A percentile compares a stretch with the other conserved stretches of the same genome.
Evolutionary conservation across 768 basidiomycete species (phyloP).

Genomic region (Podaxis rugospora): DNA sequence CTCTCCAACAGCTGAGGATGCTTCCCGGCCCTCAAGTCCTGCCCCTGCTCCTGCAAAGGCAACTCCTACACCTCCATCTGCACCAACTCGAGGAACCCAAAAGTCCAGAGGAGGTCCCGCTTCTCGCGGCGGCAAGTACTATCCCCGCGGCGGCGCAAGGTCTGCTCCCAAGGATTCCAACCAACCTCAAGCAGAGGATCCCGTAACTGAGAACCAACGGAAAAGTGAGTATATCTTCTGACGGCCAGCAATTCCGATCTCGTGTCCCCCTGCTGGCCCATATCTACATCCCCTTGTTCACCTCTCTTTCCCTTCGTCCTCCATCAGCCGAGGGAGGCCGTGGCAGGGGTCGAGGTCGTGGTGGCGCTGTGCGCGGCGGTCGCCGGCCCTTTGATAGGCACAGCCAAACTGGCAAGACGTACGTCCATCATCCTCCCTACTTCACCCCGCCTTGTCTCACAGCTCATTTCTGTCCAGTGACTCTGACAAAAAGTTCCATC

Average conservation of each 20-base stretch:
- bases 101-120: conserved; percentile 55
- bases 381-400: conserved; percentile 84
- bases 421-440: conserved; percentile 24
- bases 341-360: conserved; percentile 47
- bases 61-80: conserved; percentile 11
- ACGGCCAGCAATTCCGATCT: background rate
- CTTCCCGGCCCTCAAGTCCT: conserved; percentile 38
- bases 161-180: conserved; percentile 29
- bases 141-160: conserved; percentile 44
- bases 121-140: conserved; percentile 64
- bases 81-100: conserved; percentile 37
- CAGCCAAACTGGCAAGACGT: conserved; percentile 82
- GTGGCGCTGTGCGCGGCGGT: conserved; percentile 48
- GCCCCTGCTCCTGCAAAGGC: conserved; percentile 24
- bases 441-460: conserved; percentile 13
- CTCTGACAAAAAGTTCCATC: conserved; percentile 91
- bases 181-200: conserved; percentile 23
- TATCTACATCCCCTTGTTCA: conserved; percentile 4
- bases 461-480: conserved; percentile 49
- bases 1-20: conserved; percentile 36
- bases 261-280: background rate
- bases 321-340: conserved; percentile 41
- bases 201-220: conserved; percentile 25
- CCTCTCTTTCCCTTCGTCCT: conserved; percentile 11
- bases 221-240: conserved; percentile 28